These are phyloP conservation scores for Solanum hybrid DNA, from an alignment of 305 asterid species.

Conservation along the genomic window DNA sequence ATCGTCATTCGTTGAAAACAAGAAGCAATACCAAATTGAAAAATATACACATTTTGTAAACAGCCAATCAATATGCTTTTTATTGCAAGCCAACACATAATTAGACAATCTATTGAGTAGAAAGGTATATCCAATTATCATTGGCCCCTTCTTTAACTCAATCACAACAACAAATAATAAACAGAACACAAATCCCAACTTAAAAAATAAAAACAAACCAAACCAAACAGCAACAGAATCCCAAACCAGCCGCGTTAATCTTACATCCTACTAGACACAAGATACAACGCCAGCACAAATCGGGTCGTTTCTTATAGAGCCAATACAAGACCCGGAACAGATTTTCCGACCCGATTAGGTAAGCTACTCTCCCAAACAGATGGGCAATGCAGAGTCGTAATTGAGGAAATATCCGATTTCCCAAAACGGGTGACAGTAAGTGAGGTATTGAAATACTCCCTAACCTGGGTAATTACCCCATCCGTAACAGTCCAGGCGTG, in stretches of 20 bases:
- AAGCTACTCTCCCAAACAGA: conserved; percentile 84
- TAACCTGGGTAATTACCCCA: conserved; percentile 82
- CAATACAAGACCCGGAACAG: conserved; percentile 89
- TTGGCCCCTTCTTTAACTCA: conserved; percentile 17
- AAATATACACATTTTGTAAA: neutral
- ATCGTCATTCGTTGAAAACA: neutral
- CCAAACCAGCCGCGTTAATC: conserved; percentile 29
- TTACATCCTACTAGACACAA: neutral
- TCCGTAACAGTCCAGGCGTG: conserved; percentile 94
- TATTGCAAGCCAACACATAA: conserved; percentile 15
- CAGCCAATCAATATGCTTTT: conserved; percentile 19
- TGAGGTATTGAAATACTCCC: conserved; percentile 88
- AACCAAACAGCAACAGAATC: conserved; percentile 16
- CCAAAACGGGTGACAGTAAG: conserved; percentile 70
- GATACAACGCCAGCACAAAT: neutral
- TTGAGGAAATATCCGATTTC: conserved; percentile 17
- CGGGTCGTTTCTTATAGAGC: conserved; percentile 24
- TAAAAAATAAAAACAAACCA: conserved; percentile 24
- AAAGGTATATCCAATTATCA: conserved; percentile 14
- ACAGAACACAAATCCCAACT: conserved; percentile 6
- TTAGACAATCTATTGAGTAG: neutral
- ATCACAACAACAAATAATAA: neutral
- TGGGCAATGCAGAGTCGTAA: conserved; percentile 45
- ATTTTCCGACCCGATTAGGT: conserved; percentile 74
- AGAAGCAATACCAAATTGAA: neutral